Conservation (phyloP, 2,329 filamentous ascomycete species). For the Fusarium liriodendri region DNA sequence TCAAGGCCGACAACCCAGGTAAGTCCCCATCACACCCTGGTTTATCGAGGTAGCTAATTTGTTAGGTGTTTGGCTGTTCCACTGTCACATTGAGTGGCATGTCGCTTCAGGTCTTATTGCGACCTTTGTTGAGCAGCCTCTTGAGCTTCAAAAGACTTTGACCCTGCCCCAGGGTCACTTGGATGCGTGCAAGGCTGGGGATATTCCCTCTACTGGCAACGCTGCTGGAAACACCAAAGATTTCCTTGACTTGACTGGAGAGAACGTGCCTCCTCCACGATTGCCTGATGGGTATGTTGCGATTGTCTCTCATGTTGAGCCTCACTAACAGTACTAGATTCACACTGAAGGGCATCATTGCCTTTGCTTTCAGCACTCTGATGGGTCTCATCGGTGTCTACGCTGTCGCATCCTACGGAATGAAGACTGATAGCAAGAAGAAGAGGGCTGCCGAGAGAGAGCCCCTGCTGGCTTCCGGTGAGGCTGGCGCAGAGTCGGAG, state of each 20-base stretch:
- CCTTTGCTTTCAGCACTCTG: constrained; percentile 78
- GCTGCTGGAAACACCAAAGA: constrained; percentile 78
- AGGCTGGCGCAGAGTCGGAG: background rate
- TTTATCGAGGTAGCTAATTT: background rate
- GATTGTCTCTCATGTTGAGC: background rate
- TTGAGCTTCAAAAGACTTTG: constrained; percentile 69
- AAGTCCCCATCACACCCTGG: constrained; percentile 32
- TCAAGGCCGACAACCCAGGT: constrained; percentile 75
- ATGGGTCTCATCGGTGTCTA: constrained; percentile 75
- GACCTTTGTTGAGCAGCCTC: constrained; percentile 72
- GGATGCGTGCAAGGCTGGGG: constrained; percentile 66
- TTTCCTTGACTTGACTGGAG: constrained; percentile 70
- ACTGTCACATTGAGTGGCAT: constrained; percentile 87
- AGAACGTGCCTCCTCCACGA: constrained; percentile 65
- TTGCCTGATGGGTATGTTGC: constrained; percentile 70
- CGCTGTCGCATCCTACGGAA: constrained; percentile 75
- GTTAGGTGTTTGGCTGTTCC: constrained; percentile 74
- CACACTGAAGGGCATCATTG: constrained; percentile 76
- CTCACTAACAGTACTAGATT: constrained; percentile 58
- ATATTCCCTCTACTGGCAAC: constrained; percentile 71
- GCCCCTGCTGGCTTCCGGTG: constrained; percentile 32
- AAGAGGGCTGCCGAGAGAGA: constrained; percentile 36
- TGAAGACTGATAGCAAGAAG: constrained; percentile 27
- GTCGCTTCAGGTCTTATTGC: constrained; percentile 73
- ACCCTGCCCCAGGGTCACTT: constrained; percentile 70